Evolutionary conservation across 106 monocot genomes (phyloP), one percentile per base, ranked within the genome.

Genomic region (Ottelia alismoides): DNA sequence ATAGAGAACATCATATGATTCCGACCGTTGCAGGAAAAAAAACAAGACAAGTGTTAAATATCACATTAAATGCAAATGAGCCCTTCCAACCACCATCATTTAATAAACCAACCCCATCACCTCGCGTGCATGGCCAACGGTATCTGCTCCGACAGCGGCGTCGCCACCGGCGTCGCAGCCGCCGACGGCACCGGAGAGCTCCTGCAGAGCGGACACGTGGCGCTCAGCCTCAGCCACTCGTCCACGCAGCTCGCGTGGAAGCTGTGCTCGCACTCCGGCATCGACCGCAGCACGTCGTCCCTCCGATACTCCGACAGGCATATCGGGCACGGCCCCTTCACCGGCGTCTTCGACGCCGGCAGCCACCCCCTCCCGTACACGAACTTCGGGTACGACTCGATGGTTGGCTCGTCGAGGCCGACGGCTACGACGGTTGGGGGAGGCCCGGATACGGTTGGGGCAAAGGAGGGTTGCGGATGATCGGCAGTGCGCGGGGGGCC

Each of bases 361-460:
- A 12, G 1, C 30, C n/a, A n/a, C 49, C 28, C 28, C 20, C 16
- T 11, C 16, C 17, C 28, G 55, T 52, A 65, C 60, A 46, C 17
- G 71, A 74, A 74, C 67, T 74, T 78, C 20, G 77, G 77, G 70
- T 65, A 73, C 17, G 69, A 73, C 23, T 76, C 82, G 68, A 77
- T 82, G 43, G 77, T 55, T 22, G 57, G 20, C n/a, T n/a, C n/a
- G n/a, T n/a, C n/a, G n/a, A n/a, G n/a, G n/a, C n/a, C n/a, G n/a
- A n/a, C n/a, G n/a, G 20, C 18, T 1, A 45, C 51, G 20, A n/a
- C 20, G 53, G 43, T 18, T 6, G 57, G 18, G 17, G 55, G 2
- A 0, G 56, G 10, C 0, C 45, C 31, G 35, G 1, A 1, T 47
- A 51, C 25, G 51, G 65, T n/a, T 24, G 16, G 0, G 2, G 7